Conservation (phyloP, 2,329 filamentous ascomycete species). For the Fusarium nelsonii region DNA sequence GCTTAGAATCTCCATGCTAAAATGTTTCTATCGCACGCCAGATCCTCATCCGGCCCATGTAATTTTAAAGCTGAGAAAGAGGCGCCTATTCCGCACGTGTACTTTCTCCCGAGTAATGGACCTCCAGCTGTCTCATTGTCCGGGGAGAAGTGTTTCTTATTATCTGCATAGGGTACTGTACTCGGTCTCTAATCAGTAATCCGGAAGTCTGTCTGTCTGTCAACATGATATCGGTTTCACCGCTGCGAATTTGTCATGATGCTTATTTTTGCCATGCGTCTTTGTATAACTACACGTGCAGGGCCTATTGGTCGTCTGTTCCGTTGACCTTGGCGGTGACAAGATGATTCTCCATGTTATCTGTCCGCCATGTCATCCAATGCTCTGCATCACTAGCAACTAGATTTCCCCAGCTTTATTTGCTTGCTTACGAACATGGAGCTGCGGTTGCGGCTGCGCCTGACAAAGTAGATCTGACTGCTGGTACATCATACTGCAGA, state of each 20-base stretch:
- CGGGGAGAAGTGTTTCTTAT: not conserved
- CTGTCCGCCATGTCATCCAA: not conserved
- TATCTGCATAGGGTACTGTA: not conserved
- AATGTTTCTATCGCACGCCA: conserved; percentile 19
- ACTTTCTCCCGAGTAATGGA: not conserved
- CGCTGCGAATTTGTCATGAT: conserved; percentile 21
- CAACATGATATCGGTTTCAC: conserved; percentile 4
- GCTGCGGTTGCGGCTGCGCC: conserved; percentile 16
- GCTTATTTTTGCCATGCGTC: not conserved
- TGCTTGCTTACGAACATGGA: conserved; percentile 9
- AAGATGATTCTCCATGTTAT: conserved; percentile 17
- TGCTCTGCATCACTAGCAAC: not conserved
- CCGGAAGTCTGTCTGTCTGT: not conserved
- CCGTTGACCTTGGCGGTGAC: conserved; percentile 23
- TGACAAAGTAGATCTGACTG: conserved; percentile 10
- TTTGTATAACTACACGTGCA: conserved; percentile 27
- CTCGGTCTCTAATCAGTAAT: conserved; percentile 1
- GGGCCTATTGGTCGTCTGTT: conserved; percentile 38
- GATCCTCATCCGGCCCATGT: conserved; percentile 21
- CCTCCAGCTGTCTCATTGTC: not conserved
- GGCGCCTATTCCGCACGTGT: conserved; percentile 2
- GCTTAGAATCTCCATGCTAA: conserved; percentile 28
- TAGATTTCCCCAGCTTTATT: conserved; percentile 9
- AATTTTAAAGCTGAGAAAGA: conserved; percentile 39
- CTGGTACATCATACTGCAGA: not conserved